These are phyloP conservation scores for Rosa chinensis DNA, from an alignment of 306 rosid species.

Conservation along the genomic window DNA sequence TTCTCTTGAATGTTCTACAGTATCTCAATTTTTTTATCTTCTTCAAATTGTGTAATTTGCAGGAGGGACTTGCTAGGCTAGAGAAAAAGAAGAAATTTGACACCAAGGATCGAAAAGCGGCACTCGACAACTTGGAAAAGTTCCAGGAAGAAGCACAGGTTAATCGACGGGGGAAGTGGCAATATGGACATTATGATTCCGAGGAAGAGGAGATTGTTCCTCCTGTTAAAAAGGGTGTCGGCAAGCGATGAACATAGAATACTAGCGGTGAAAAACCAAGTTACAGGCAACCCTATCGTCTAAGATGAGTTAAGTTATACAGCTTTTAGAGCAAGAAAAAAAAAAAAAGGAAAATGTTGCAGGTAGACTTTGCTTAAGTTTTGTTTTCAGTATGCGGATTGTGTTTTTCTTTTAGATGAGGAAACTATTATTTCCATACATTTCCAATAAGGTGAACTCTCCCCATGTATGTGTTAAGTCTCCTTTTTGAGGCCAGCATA, in stretches of 20 bases:
- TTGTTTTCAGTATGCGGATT: conserved; percentile 40
- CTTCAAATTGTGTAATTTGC: conserved; percentile 34
- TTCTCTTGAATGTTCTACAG: background rate
- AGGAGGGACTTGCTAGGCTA: conserved; percentile 88
- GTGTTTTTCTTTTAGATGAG: conserved; percentile 33
- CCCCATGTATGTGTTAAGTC: conserved; percentile 25
- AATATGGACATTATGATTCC: conserved; percentile 83
- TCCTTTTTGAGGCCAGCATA: conserved; percentile 28
- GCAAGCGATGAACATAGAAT: conserved; percentile 52
- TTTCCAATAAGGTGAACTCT: conserved; percentile 49
- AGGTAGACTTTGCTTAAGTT: conserved; percentile 46
- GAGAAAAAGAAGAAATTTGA: conserved; percentile 85
- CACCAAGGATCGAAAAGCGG: conserved; percentile 58
- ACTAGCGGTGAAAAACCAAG: conserved; percentile 21
- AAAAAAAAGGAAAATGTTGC: conserved; percentile 30
- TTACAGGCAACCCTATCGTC: conserved; percentile 37
- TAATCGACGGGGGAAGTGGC: conserved; percentile 81
- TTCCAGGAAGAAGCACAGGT: conserved; percentile 80
- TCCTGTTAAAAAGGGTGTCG: conserved; percentile 63
- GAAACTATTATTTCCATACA: conserved; percentile 40
- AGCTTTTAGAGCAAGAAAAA: conserved; percentile 42
- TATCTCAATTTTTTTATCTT: background rate
- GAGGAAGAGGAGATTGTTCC: conserved; percentile 80
- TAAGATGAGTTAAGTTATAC: conserved; percentile 37
- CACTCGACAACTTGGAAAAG: conserved; percentile 70